Evolutionary conservation across 164 flowering plant species (phyloP).

Genomic region (Berberis thunbergii): DNA sequence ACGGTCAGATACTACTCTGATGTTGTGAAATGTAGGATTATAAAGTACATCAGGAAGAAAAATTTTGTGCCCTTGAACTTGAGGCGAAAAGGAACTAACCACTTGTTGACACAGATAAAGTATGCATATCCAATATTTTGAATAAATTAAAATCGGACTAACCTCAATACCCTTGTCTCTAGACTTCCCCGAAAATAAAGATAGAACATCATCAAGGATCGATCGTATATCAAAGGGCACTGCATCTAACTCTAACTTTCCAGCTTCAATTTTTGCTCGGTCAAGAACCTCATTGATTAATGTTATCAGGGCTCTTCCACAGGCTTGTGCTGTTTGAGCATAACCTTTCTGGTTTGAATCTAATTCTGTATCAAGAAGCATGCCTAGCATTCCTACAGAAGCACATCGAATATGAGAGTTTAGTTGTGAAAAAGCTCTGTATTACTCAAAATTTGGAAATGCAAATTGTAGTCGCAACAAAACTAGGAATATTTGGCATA

Average conservation of each 20-base stretch:
- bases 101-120: too few species aligned
- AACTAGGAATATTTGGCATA: slow-evolving; percentile 17
- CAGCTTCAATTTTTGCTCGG: slow-evolving; percentile 91
- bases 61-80: background rate
- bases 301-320: slow-evolving; percentile 78
- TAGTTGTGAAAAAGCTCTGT: background rate
- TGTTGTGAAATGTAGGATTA: background rate
- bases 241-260: slow-evolving; percentile 75
- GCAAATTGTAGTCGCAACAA: too few species aligned
- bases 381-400: slow-evolving; percentile 68
- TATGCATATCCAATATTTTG: background rate
- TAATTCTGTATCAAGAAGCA: slow-evolving; percentile 77
- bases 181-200: slow-evolving; percentile 78
- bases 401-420: background rate
- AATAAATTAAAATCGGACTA: slow-evolving; percentile 3
- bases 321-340: slow-evolving; percentile 86
- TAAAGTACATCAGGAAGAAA: too few species aligned
- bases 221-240: slow-evolving; percentile 71
- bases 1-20: slow-evolving; percentile 7
- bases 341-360: slow-evolving; percentile 67
- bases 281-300: slow-evolving; percentile 93
- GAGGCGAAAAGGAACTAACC: background rate
- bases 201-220: slow-evolving; percentile 81
- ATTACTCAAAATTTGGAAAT: background rate
- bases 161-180: slow-evolving; percentile 84